Percentiles rank a stretch among this genome's conserved stretches.
Conservation (phyloP, 129 eudicot genomes). For the Deinandra increscens region DNA sequence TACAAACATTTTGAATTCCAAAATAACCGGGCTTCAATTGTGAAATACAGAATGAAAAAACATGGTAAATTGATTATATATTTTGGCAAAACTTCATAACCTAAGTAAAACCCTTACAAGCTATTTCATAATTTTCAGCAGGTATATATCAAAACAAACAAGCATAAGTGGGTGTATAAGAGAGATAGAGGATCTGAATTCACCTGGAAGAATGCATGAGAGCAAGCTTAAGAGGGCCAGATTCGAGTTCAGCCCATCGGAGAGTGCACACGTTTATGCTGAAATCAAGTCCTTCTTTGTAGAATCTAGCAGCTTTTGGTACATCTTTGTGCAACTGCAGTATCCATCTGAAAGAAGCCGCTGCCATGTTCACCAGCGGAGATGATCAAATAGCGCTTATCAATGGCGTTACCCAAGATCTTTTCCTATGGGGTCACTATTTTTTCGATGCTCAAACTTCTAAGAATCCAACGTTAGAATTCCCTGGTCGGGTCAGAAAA, state of each 20-base stretch:
- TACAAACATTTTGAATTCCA: conserved; percentile 6
- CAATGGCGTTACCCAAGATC: no score
- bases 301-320: conserved; percentile 83
- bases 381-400: background rate
- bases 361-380: conserved; percentile 1
- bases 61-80: background rate
- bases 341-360: conserved; percentile 68
- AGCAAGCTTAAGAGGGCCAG: conserved; percentile 80
- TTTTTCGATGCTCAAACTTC: no score
- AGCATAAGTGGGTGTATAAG: background rate
- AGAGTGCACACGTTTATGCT: conserved; percentile 76
- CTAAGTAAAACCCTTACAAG: background rate
- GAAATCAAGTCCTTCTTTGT: conserved; percentile 83
- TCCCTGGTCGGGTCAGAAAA: no score
- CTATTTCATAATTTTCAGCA: background rate
- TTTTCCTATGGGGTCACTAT: no score
- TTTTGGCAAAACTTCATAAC: background rate
- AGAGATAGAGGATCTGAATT: background rate
- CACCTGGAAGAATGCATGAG: conserved; percentile 80
- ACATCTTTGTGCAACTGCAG: conserved; percentile 90
- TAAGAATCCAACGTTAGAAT: no score
- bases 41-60: no score
- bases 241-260: conserved; percentile 93
- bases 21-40: no score
- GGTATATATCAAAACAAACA: conserved; percentile 10